These are phyloP conservation scores for Sphagnum fallax DNA, from an alignment of 228 moss, liverwort and hornwort species.

Conservation along the genomic window DNA sequence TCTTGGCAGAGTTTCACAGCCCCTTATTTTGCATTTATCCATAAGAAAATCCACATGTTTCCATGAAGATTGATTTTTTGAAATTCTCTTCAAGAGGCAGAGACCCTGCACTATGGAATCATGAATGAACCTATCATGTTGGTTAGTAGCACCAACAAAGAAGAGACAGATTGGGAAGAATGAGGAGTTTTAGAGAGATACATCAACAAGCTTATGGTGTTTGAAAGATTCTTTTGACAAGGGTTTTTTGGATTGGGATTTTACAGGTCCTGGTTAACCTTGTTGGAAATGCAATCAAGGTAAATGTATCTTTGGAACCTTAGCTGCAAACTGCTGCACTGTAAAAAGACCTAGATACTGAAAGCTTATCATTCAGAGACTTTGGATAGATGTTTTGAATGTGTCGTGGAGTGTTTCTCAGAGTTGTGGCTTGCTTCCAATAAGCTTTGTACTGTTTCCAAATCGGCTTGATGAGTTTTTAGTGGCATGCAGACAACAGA, in stretches of 20 bases:
- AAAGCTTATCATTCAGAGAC: neutral
- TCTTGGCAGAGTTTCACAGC: neutral
- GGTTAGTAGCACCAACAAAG: neutral
- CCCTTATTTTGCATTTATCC: neutral
- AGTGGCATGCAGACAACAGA: neutral
- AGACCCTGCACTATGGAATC: neutral
- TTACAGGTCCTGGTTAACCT: constrained; percentile 53
- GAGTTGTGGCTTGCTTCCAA: neutral
- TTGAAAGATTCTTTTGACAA: neutral
- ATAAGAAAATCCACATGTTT: too few species aligned
- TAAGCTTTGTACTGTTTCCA: neutral
- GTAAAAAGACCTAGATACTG: neutral
- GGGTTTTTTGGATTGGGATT: neutral
- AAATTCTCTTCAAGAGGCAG: too few species aligned
- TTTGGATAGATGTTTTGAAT: too few species aligned
- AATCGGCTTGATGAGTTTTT: neutral
- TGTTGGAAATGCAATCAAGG: constrained; percentile 48
- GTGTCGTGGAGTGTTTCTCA: neutral
- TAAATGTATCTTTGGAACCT: constrained; percentile 2
- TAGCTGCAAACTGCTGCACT: too few species aligned
- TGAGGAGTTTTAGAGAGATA: neutral
- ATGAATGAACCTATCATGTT: neutral
- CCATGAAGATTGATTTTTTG: too few species aligned
- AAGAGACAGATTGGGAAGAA: neutral
- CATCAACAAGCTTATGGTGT: neutral